Evolutionary conservation across 2,329 filamentous ascomycete species (phyloP).

Genomic region (Hypoxylon sp.): DNA sequence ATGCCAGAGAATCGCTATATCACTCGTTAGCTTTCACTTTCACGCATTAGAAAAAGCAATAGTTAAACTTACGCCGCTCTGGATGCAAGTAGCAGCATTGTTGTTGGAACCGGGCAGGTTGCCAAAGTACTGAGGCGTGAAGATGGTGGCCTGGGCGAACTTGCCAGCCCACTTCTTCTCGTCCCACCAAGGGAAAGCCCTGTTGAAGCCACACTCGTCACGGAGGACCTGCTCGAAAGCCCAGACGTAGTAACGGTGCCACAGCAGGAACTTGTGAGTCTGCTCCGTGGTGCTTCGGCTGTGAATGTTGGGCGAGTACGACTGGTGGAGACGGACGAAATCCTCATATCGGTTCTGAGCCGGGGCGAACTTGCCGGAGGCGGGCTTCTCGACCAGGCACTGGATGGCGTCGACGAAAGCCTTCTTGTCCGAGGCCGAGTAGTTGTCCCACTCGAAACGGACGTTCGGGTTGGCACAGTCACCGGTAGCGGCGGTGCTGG

Average conservation of each 20-base stretch:
- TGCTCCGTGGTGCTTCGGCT: conserved; percentile 42
- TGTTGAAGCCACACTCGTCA: conserved; percentile 46
- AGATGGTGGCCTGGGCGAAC: conserved; percentile 43
- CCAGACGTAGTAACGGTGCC: conserved; percentile 48
- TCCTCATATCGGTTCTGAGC: conserved; percentile 48
- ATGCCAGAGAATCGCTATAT: conserved; percentile 40
- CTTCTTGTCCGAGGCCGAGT: conserved; percentile 42
- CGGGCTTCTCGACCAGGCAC: conserved; percentile 42
- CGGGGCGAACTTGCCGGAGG: conserved; percentile 41
- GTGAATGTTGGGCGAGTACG: conserved; percentile 46
- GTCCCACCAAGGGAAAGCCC: conserved; percentile 48
- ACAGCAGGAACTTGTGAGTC: conserved; percentile 47
- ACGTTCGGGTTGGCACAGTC: conserved; percentile 43
- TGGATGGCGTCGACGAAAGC: conserved; percentile 44
- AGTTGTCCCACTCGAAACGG: conserved; percentile 47
- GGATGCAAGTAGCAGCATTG: conserved; percentile 43
- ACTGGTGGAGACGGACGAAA: conserved; percentile 46
- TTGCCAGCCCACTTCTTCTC: conserved; percentile 48
- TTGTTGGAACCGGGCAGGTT: conserved; percentile 40
- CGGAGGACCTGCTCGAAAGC: conserved; percentile 45
- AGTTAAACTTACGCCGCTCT: conserved; percentile 38
- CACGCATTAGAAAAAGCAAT: not conserved
- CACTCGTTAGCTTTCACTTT: conserved; percentile 4
- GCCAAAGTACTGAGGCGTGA: conserved; percentile 45
- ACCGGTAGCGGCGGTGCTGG: conserved; percentile 17